These are phyloP conservation scores for Draba incana DNA, from an alignment of 345 rosid genomes.

Conservation along the genomic window DNA sequence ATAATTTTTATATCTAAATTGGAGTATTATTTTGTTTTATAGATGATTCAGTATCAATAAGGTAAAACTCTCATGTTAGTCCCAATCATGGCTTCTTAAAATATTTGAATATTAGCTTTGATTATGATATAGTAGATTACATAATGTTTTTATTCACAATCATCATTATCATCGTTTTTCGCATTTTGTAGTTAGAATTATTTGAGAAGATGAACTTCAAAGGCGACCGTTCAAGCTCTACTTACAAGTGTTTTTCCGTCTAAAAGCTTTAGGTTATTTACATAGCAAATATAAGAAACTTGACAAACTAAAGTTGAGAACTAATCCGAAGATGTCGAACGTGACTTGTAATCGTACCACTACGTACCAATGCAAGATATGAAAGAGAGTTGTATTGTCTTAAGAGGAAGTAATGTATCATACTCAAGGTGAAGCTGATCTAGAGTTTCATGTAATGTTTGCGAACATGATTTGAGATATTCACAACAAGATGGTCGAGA, in stretches of 20 bases:
- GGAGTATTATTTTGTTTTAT: slow-evolving; percentile 34
- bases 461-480: slow-evolving; percentile 54
- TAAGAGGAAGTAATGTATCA: slow-evolving; percentile 74
- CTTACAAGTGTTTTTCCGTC: slow-evolving; percentile 77
- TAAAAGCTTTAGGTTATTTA: slow-evolving; percentile 76
- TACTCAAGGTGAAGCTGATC: slow-evolving; percentile 71
- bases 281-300: slow-evolving; percentile 75
- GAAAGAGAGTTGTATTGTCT: slow-evolving; percentile 72
- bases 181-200: slow-evolving; percentile 64
- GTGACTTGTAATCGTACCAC: slow-evolving; percentile 3
- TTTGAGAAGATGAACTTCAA: slow-evolving; percentile 74
- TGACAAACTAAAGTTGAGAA: slow-evolving; percentile 70
- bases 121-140: slow-evolving; percentile 4
- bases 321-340: slow-evolving; percentile 65
- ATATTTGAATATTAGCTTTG: slow-evolving; percentile 51
- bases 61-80: slow-evolving; percentile 60
- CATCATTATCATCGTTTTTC: background rate
- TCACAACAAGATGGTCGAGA: slow-evolving; percentile 51
- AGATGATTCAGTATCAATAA: slow-evolving; percentile 76
- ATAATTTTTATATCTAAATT: too few species aligned
- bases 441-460: slow-evolving; percentile 69
- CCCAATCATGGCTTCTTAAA: slow-evolving; percentile 91
- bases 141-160: background rate
- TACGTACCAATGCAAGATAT: slow-evolving; percentile 75
- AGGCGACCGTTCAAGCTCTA: slow-evolving; percentile 58